Base-by-base conservation (phyloP, 1,284 basidiomycete species). In the Moesziomyces antarcticus region DNA sequence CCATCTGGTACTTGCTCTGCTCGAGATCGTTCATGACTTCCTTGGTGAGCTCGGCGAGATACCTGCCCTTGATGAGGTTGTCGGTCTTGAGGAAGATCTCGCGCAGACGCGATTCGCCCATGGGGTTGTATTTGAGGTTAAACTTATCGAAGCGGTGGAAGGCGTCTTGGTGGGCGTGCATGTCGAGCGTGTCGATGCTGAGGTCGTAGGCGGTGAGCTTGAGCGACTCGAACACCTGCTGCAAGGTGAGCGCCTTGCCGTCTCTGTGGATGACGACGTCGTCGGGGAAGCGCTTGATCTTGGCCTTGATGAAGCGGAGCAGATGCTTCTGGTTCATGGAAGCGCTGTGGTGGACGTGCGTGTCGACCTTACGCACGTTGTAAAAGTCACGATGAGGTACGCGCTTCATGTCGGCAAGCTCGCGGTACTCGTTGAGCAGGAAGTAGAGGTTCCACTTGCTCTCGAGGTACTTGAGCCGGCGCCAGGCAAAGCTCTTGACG, bases 261-360 rank as follows among this genome's bases (percentile, higher is more conserved):
- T 99, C 97, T 73, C 96, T 91, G 86, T 93, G 92, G 62, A 97
- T 98, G 49, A 99, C 97, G 27, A 94, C 89, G 82, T 99, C 97
- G 50, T 93, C 81, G 2, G 93, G 90, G 78, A 87, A 89, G 25
- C 89, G 89, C 85, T 93, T 94, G 91, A 94, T 93, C 85, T 99
- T 98, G 46, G 91, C 90, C 85, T 99, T 99, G 88, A 99, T 99
- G 86, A 99, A 99, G 6, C 97, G 94, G 24, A 99, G 87, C n/a
- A 99, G 86, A 86, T 99, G 97, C 86, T 99, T 99, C 85, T 99
- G 97, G 85, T 99, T 99, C 96, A 99, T 98, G 84, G 92, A 92
- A 56, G 95, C 97, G 11, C 94, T 97, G 85, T 99, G 94, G 82
- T 99, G 97, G 21, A 99, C 93, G 85, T 99, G 96, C 10, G 97